Evolutionary conservation across 495 filamentous ascomycete genomes (phyloP).

Genomic region (Hyaloscypha finlandica): DNA sequence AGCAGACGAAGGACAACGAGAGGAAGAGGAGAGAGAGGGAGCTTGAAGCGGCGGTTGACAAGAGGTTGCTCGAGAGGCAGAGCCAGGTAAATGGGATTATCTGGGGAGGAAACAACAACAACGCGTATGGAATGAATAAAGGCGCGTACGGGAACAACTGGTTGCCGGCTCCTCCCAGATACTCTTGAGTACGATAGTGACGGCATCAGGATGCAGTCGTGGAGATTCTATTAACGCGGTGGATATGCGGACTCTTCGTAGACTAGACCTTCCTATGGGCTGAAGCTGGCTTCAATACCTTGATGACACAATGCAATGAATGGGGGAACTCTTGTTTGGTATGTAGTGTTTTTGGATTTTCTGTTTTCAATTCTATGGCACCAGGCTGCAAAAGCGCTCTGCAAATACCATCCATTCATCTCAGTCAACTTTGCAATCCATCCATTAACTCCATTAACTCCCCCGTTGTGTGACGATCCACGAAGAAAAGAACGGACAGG

Average conservation of each 20-base stretch:
- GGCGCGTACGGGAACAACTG: neutral
- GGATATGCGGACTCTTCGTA: too few relatives aligned
- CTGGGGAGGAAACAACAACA: too few relatives aligned
- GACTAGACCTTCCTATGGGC: too few relatives aligned
- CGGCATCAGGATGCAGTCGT: neutral
- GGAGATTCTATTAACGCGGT: neutral
- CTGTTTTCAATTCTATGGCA: neutral
- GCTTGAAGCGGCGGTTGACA: too few relatives aligned
- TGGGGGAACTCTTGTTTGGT: neutral
- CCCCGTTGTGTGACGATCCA: neutral
- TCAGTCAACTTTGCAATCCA: neutral
- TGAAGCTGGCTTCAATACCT: neutral
- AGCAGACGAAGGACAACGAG: too few relatives aligned
- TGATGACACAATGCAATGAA: neutral
- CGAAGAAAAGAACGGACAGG: neutral
- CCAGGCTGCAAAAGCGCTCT: constrained; percentile 1
- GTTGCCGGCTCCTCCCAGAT: too few relatives aligned
- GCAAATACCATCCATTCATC: constrained; percentile 1
- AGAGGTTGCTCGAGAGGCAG: too few relatives aligned
- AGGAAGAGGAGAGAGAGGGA: too few relatives aligned
- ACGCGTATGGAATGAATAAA: too few relatives aligned
- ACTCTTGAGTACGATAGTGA: too few relatives aligned
- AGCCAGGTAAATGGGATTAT: too few relatives aligned
- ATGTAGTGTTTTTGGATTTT: constrained; percentile 7
- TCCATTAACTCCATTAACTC: neutral